phyloP scores from a whole-genome alignment of 192 early-diverging fungal genomes.

The Cetraspora pellucida region DNA sequence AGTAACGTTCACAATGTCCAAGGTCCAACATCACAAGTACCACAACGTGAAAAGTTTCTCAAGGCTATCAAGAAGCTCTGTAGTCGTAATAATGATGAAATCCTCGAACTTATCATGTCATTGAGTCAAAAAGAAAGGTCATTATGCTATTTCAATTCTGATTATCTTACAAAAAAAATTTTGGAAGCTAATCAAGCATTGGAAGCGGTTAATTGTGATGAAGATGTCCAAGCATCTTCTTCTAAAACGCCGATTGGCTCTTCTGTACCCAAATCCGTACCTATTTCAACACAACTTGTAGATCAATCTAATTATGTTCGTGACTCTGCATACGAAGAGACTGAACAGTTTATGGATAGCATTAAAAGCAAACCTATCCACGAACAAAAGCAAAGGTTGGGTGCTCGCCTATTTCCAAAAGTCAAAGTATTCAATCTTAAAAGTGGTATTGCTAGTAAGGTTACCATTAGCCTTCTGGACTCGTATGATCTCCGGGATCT shows the following conservation, averaged over 20 bases:
- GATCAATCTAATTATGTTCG: not conserved
- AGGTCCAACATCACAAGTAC: not conserved
- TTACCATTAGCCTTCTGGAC: slow-evolving; percentile 47
- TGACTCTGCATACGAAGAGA: slow-evolving; percentile 26
- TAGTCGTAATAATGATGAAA: slow-evolving; percentile 35
- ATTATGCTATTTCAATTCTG: slow-evolving; percentile 47
- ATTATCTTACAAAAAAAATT: slow-evolving; percentile 46
- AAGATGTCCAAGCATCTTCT: not conserved
- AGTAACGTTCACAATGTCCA: not conserved
- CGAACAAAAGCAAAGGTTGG: slow-evolving; percentile 47
- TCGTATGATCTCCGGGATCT: slow-evolving; percentile 42
- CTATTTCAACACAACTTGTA: not conserved
- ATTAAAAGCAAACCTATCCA: slow-evolving; percentile 34
- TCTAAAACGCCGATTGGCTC: not conserved
- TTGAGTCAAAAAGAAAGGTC: slow-evolving; percentile 50
- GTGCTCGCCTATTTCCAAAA: slow-evolving; percentile 44
- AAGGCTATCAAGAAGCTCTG: slow-evolving; percentile 40
- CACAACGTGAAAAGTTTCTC: slow-evolving; percentile 41
- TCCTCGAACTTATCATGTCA: slow-evolving; percentile 49
- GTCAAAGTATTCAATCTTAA: slow-evolving; percentile 41
- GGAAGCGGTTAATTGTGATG: slow-evolving; percentile 36
- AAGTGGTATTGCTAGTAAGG: slow-evolving; percentile 40
- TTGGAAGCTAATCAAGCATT: slow-evolving; percentile 41
- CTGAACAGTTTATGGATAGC: slow-evolving; percentile 35
- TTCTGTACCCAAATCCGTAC: not conserved